Base-by-base conservation (phyloP, 805 yeast genomes). In the Zygosaccharomyces siamensis region DNA sequence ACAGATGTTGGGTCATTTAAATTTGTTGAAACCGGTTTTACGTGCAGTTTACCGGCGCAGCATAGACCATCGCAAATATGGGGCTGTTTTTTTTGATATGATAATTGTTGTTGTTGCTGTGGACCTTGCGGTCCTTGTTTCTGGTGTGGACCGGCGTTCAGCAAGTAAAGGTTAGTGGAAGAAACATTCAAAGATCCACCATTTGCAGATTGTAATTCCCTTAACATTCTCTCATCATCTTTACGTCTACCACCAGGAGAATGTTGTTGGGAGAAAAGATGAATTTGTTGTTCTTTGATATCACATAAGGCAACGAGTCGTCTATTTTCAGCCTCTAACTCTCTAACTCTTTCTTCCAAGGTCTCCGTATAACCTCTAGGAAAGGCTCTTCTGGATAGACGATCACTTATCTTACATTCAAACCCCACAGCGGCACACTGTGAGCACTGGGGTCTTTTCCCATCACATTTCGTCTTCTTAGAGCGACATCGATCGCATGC, bases 341-440 rank as follows among this genome's bases (percentile, higher is more conserved):
- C 93, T 43, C 96, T 73, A n/a, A 89, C 83, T 44, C 96, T 72
- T 60, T 88, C 95, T 63, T 89, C 97, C 46, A 89, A 66, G 2
- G 89, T 83, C 67, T 89, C 97, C 0, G 97, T 89, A 60, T 89
- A 89, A 0, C 97, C 97, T 62, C 95, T 76, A 0, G 97, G 97
- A 60, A 84, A 89, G 0, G 96, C 92, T 53, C 90, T 73, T 49
- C 97, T 75, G 0, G 90, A 79, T n/a, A 89, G 72, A 57, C 84
- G 84, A 62, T 89, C 96, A 14, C 90, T 82, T n/a, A 88, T 85
- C 48, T 84, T 84, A 66, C 97, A 89, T 54, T 87, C 92, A 49
- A 89, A 77, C 3, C 96, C 97, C 3, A 87, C 93, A 5, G 81
- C 76, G 10, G 80, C 82, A 72, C 97, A 89, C 51, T 86, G 84